Evolutionary conservation across 1,139 yeast genomes (phyloP), one percentile per base, ranked within the genome.

Genomic region (Arxiozyma telluris): DNA sequence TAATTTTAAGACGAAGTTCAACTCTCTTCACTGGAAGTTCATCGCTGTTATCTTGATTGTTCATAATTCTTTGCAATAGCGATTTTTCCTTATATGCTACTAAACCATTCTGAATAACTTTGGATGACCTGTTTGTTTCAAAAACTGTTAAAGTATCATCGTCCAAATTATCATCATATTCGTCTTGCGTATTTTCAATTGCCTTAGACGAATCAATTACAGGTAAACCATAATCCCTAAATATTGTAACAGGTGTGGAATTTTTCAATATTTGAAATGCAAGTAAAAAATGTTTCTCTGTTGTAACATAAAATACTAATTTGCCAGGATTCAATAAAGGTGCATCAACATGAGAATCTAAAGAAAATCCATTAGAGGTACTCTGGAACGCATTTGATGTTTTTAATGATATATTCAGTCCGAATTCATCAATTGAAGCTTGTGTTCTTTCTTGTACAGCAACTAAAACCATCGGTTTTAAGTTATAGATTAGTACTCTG

Each of bases 51-150:
- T 51, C 52, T 9, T 45, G 45, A 30, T 59, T 54, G 11, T 52
- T 54, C 15, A 57, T 23, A 43, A 64, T 41, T 50, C 66, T 58
- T 46, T 67, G 68, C 42, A 73, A 63, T 52, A 72, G 63, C 7
- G 69, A 60, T 45, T 58, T 59, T 25, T 68, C 71, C 44, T 64
- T 69, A 41, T 66, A 65, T 23, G 72, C 57, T 1, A 77, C 76
- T 38, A 69, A 68, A 0, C 82, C 82, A 60, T 76, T 77, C 58
- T 79, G 83, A 23, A 78, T 64, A 12, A 77, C 57, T 53, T 65
- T 71, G 1, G 75, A 75, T 22, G 64, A 55, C 41, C 62, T 71
- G 20, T 55, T 60, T 44, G 62, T 68, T 44, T 73, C 72, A 59
- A 68, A 77, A 0, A 77, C 73, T 0, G 73, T 67, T 20, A 78